Base-by-base conservation (phyloP, 1,284 basidiomycete genomes). In the Neonothopanus nambi region DNA sequence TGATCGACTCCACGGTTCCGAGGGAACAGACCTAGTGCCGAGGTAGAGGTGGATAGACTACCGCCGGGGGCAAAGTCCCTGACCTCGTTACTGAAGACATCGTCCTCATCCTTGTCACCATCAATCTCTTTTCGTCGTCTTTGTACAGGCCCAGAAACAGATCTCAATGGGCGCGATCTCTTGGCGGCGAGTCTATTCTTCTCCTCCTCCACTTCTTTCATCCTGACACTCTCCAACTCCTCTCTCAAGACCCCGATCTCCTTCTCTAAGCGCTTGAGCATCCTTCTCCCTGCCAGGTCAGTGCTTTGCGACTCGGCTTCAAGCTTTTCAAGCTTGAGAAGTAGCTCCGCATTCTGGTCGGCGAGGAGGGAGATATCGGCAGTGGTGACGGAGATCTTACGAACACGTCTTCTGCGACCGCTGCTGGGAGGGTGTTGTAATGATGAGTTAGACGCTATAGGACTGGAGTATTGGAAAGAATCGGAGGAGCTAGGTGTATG, bases 341-440 rank as follows among this genome's bases (percentile, higher is more conserved):
- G 71, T 15, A 94, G 82, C 55, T 92, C 87, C 0, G 86, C 83
- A 63, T 94, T 94, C 69, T 93, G 89, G 61, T 91, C 88, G 0
- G 85, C 80, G 23, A 94, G 79, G 6, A 77, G 72, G 3, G 82
- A 80, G 23, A 93, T 76, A 53, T 91, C 88, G n/a, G 76, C 69
- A 0, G 82, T 81, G 2, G 85, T 84, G 51, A 87, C 80, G 35
- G 87, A 85, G 35, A 87, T 75, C 48, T 80, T 76, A 33, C 47
- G 57, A 3, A 35, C 36, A 35, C 36, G 41, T 26, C 33, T 51
- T 33, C 30, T 33, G 30, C 30, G 30, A 13, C 30, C 30, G 30
- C 30, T 13, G 30, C 30, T 33, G 26, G 26, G 26, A 11, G 3
- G 30, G n/a, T n/a, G n/a, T n/a, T n/a, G n/a, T n/a, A n/a, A n/a